Conservation (phyloP, 192 early-diverging fungal species). For the Linnemannia exigua region DNA sequence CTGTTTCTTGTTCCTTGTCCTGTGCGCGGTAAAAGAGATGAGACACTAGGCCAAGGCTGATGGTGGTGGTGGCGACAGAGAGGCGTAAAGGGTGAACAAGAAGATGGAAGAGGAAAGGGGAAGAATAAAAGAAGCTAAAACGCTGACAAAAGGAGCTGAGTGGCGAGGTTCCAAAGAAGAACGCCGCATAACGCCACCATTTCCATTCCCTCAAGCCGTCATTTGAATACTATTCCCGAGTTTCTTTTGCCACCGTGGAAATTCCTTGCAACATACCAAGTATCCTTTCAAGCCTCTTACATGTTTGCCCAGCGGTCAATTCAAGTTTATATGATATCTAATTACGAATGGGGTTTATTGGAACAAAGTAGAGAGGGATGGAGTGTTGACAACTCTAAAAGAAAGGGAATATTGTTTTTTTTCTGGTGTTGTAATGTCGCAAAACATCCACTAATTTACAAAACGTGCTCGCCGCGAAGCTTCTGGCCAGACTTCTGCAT, state of each 20-base stretch:
- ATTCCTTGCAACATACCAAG: no score
- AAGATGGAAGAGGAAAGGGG: neutral
- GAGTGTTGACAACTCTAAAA: neutral
- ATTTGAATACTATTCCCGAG: no score
- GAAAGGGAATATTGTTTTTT: neutral
- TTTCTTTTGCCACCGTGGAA: no score
- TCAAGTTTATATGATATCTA: neutral
- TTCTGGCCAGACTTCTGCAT: conserved; percentile 58
- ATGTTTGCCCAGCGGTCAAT: no score
- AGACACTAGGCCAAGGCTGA: neutral
- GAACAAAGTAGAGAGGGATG: neutral
- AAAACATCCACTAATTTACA: conserved; percentile 6
- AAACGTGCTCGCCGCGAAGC: conserved; percentile 35
- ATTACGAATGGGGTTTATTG: conserved; percentile 6
- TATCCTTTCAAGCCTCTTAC: no score
- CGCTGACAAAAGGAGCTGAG: neutral
- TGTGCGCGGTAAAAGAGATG: neutral
- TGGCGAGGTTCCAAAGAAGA: no score
- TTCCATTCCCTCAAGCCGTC: neutral
- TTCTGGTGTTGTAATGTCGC: neutral
- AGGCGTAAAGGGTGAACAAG: neutral
- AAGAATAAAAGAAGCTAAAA: neutral
- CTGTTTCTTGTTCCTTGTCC: neutral
- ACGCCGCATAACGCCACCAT: conserved; percentile 15
- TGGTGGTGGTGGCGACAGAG: neutral